Evolutionary conservation across 805 yeast genomes (phyloP).

Genomic region (Clavispora carvajalis): DNA sequence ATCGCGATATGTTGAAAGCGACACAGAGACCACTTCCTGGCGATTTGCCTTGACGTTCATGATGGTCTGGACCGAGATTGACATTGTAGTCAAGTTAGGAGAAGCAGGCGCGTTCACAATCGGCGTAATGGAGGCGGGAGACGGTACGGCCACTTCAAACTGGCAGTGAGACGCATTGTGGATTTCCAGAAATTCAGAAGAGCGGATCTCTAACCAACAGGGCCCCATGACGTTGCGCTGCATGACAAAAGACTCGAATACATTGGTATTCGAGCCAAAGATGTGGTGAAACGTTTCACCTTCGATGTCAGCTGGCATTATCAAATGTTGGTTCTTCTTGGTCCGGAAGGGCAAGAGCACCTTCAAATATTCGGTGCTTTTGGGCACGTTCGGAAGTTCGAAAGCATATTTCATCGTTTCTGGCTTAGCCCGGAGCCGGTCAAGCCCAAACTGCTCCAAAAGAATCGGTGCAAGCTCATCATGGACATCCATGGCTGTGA

Average conservation of each 20-base stretch:
- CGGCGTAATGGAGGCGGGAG: constrained; percentile 46
- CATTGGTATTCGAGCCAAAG: constrained; percentile 68
- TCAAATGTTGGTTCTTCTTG: constrained; percentile 43
- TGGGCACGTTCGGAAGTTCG: constrained; percentile 75
- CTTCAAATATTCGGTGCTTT: constrained; percentile 73
- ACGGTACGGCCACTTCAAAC: constrained; percentile 59
- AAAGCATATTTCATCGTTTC: constrained; percentile 80
- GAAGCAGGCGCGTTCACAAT: constrained; percentile 50
- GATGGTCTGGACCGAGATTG: constrained; percentile 74
- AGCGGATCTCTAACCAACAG: constrained; percentile 80
- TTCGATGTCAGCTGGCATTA: constrained; percentile 56
- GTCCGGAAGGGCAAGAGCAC: constrained; percentile 71
- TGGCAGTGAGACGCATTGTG: constrained; percentile 74
- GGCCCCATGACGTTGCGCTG: constrained; percentile 93
- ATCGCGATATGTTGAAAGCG: constrained; percentile 65
- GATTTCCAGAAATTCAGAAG: constrained; percentile 54
- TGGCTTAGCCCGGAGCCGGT: constrained; percentile 62
- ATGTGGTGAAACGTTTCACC: constrained; percentile 76
- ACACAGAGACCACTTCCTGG: constrained; percentile 84
- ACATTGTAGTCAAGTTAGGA: constrained; percentile 57
- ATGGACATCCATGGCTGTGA: constrained; percentile 61
- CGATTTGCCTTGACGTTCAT: constrained; percentile 68
- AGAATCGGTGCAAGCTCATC: constrained; percentile 70
- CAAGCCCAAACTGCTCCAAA: constrained; percentile 56
- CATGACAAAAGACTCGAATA: constrained; percentile 82